Base-by-base conservation (phyloP, 2,329 filamentous ascomycete genomes). In the Neurospora sp. region DNA sequence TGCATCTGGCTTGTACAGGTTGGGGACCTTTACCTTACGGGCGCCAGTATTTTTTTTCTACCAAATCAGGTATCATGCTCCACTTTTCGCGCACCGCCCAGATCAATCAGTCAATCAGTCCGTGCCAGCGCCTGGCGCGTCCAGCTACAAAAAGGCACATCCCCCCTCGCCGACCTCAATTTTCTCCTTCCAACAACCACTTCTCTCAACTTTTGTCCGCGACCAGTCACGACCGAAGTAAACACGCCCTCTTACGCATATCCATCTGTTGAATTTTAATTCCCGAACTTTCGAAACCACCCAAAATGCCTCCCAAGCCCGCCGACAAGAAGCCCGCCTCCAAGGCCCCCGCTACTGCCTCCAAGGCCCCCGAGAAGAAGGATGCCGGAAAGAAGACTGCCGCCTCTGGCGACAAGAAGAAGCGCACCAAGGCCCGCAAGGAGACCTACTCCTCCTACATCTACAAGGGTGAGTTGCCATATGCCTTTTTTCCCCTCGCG, bases 391-490 rank as follows among this genome's bases (percentile, higher is more conserved):
- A 99, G 93, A 99, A 98, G 92, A 98, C 96, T 67, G 93, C 95
- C 72, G 90, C 94, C 73, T 90, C 93, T 81, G 96, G 96, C 75
- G 96, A 98, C 79, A 98, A 98, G 93, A 99, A 99, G 93, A 99
- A 98, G 94, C 93, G 96, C 81, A 97, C 93, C 87, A 99, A 99
- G 94, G 93, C 94, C 77, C 91, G 96, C 86, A 98, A 98, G 92
- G 96, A 99, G 89, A 99, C 96, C n/a, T 99, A 99, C 88, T 96
- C 92, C 77, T 96, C 93, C 70, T 99, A 99, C 90, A 99, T 99
- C 86, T 99, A 98, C 92, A 99, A 98, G 89, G 96, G 95, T 97
- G 81, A 83, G 89, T 81, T 17, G 52, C 15, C 11, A 52, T 52
- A 15, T 15, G 19, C 46, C 8, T 11, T 70, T 28, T 70, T 43